A percentile compares a stretch with the other conserved stretches of the same genome.
Evolutionary conservation across 495 filamentous ascomycete species (phyloP).

Genomic region (Aspergillus campestris): DNA sequence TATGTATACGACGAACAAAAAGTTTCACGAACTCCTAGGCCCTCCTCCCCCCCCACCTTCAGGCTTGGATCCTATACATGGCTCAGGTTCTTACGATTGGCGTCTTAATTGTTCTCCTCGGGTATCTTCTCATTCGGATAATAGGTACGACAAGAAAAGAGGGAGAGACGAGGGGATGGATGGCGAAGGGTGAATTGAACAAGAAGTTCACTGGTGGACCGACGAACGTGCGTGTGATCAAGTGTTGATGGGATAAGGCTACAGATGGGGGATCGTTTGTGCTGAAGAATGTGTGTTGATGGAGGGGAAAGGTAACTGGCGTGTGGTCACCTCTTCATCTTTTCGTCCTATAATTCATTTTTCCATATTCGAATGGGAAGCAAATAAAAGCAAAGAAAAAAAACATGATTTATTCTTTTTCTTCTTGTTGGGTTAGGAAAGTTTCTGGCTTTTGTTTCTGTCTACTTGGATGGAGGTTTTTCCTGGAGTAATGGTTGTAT

Average conservation of each 20-base stretch:
- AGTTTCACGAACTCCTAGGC: constrained; percentile 31
- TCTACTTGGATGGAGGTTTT: not conserved
- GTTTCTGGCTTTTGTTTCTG: not conserved
- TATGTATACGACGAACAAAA: constrained; percentile 41
- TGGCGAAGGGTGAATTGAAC: constrained; percentile 17
- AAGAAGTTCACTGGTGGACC: constrained; percentile 16
- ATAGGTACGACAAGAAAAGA: constrained; percentile 20
- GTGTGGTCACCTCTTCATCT: constrained; percentile 17
- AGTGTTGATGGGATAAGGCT: constrained; percentile 13
- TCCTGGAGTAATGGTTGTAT: not conserved
- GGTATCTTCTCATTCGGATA: constrained; percentile 23
- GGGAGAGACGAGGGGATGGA: constrained; percentile 18
- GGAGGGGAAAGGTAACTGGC: constrained; percentile 11
- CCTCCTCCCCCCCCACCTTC: constrained; percentile 18
- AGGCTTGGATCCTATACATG: constrained; percentile 23
- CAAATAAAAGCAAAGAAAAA: constrained; percentile 11
- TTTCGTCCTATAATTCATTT: constrained; percentile 16
- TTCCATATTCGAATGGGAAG: constrained; percentile 15
- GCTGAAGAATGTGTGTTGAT: constrained; percentile 15
- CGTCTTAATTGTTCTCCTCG: constrained; percentile 35
- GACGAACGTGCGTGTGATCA: constrained; percentile 14
- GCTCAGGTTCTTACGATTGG: constrained; percentile 37
- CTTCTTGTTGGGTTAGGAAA: not conserved
- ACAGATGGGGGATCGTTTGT: constrained; percentile 16
- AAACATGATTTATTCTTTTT: constrained; percentile 3